Percentiles rank a stretch among this genome's conserved stretches.
Evolutionary conservation across 2,329 filamentous ascomycete genomes (phyloP).

Genomic region (Phialocephala sp.): DNA sequence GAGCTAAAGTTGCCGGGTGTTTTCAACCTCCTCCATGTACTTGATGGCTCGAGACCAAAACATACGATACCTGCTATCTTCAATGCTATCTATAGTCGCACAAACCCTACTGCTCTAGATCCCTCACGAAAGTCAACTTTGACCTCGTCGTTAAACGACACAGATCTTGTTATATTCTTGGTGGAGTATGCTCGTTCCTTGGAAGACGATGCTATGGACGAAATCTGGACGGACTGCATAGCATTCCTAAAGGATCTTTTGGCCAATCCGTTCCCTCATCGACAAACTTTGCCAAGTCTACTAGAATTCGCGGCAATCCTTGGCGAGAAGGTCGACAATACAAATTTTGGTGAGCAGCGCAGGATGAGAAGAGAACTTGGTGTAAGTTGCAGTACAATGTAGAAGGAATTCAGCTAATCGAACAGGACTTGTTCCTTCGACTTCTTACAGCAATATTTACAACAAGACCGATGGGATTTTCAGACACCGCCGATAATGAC

Average conservation of each 20-base stretch:
- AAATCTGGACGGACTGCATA: constrained; percentile 96
- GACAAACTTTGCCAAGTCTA: constrained; percentile 84
- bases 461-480: constrained; percentile 77
- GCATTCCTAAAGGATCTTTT: constrained; percentile 88
- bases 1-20: constrained; percentile 65
- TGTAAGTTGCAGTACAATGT: constrained; percentile 56
- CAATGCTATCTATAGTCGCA: constrained; percentile 94
- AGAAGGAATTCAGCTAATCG: constrained; percentile 38
- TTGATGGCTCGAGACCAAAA: constrained; percentile 89
- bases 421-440: constrained; percentile 83
- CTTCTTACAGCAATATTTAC: constrained; percentile 94
- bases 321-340: constrained; percentile 96
- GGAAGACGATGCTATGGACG: constrained; percentile 97
- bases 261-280: constrained; percentile 91
- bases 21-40: constrained; percentile 85
- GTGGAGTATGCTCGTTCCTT: constrained; percentile 88
- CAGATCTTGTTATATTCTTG: constrained; percentile 85
- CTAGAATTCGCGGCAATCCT: constrained; percentile 89
- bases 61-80: constrained; percentile 93
- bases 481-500: constrained; percentile 58
- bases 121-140: constrained; percentile 83
- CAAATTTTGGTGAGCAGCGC: constrained; percentile 92
- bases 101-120: constrained; percentile 82
- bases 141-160: constrained; percentile 82
- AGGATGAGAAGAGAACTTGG: constrained; percentile 91